Evolutionary conservation across 1,139 yeast genomes (phyloP), one percentile per base, ranked within the genome.

Genomic region (Magnusiomyces suaveolens): DNA sequence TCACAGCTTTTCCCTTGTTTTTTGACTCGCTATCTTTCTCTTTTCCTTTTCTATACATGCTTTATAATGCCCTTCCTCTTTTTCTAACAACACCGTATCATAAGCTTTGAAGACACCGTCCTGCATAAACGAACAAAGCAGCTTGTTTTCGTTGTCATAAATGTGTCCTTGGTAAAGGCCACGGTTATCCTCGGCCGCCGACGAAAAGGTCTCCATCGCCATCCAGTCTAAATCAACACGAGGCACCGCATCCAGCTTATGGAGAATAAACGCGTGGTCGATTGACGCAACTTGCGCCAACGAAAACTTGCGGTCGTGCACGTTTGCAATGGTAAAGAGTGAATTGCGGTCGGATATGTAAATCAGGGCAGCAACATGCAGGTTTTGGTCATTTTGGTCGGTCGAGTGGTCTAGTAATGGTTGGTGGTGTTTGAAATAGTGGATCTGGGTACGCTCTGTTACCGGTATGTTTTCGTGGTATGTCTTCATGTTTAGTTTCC

Each of bases 341-440:
- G 71, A 67, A 59, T 68, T 68, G 26, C 71, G 59, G 51, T 68
- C 71, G 2, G 71, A 68, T 6, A 65, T 63, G 50, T 66, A 68
- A 25, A 67, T 53, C 48, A 67, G 53, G 4, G 68, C 68, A 0
- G 71, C 68, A 20, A 50, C 48, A 14, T 32, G 14, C 4, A 41
- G 16, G 20, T 41, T 41, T 18, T n/a, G 25, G 6, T 18, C 16
- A 21, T 36, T 16, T 36, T 10, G 41, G 16, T 3, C 16, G 18
- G 18, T 36, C 41, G 10, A 16, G 6, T 29, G 18, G 18, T 36
- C 41, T 36, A 8, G 18, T n/a, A 36, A n/a, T 36, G 8, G 4
- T 4, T 3, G 4, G 20, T 21, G 44, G 20, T 41, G 60, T 49
- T 60, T 58, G 56, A 66, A 59, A 52, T 60, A 66, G 58, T 68